Evolutionary conservation across 371 early-diverging fungal species (phyloP), one percentile per base, ranked within the genome.

Genomic region (Lichtheimia ramosa): DNA sequence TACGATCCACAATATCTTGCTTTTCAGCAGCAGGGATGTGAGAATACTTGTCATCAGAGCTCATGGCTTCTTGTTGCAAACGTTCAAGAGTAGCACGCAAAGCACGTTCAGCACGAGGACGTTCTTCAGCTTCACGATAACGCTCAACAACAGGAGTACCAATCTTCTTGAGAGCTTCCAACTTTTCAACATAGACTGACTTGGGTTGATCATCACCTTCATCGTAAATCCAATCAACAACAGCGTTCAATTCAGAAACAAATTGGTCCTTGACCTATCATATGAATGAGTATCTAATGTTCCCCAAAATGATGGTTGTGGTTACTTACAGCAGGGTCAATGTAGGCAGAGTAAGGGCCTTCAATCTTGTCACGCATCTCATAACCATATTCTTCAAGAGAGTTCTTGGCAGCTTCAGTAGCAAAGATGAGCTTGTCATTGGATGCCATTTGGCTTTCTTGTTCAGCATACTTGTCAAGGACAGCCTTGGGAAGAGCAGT

Each of bases 381-480:
- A 77, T 98, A 98, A 56, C 97, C 94, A 77, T 96, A 98, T 81
- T 97, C 97, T 77, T 98, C 98, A 56, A 98, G 87, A 27, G 92
- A 84, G 84, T 98, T 98, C 82, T 93, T 91, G 74, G 88, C 87
- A 62, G 92, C 87, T 76, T 96, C 97, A 14, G 97, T 96, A 65
- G 95, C 96, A 50, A 87, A 82, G 41, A 98, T 93, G 63, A 96
- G 87, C 67, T 89, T 87, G 75, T 98, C 97, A 24, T 86, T 70
- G 16, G 89, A 70, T 52, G 77, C 73, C 97, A 98, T 97, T 66
- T 90, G 86, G 68, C 79, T 83, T 83, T 98, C 98, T 66, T 73
- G 68, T 69, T 92, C 92, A 51, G 77, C 73, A 73, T 89, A 87
- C 53, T 84, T 77, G 60, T 79, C 60, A 49, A 96, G 28, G 46